A percentile compares a stretch with the other conserved stretches of the same genome.
Evolutionary conservation across 1,284 basidiomycete genomes (phyloP).

Genomic region (Sphaerobolus stellatus): DNA sequence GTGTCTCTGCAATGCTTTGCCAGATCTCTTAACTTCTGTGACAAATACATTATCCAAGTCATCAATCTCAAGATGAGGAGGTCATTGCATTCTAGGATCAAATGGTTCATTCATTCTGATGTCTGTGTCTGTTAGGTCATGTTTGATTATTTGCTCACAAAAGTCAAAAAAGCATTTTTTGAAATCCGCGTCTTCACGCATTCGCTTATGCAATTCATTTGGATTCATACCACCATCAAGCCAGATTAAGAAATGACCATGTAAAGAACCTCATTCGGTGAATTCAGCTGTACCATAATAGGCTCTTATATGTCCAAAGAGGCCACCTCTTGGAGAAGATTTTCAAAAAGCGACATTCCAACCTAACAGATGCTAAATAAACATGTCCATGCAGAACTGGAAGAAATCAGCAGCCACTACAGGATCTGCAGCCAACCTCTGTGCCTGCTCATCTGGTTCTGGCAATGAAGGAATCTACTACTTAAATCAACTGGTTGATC

Average conservation of each 20-base stretch:
- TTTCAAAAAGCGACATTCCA: slow-evolving; percentile 13
- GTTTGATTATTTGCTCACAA: too few species aligned
- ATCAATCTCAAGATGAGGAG: slow-evolving; percentile 3
- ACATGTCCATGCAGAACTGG: slow-evolving; percentile 14
- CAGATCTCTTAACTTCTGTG: slow-evolving; percentile 16
- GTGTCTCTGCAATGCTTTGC: slow-evolving; percentile 20
- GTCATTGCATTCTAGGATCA: slow-evolving; percentile 8
- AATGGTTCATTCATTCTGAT: too few species aligned
- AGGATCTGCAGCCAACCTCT: slow-evolving; percentile 12
- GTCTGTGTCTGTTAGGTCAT: too few species aligned
- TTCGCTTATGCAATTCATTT: slow-evolving; percentile 12
- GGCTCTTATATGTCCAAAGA: slow-evolving; percentile 15
- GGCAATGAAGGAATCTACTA: slow-evolving; percentile 4
- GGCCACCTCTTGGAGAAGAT: slow-evolving; percentile 12
- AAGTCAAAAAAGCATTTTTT: too few species aligned
- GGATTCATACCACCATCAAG: slow-evolving; percentile 19
- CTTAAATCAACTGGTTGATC: slow-evolving; percentile 9
- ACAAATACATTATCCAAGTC: slow-evolving; percentile 15
- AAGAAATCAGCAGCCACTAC: slow-evolving; percentile 19
- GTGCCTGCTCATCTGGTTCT: background rate
- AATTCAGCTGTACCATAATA: slow-evolving; percentile 16
- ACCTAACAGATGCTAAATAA: slow-evolving; percentile 17
- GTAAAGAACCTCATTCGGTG: slow-evolving; percentile 14
- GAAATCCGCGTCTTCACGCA: slow-evolving; percentile 7
- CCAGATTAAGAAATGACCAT: slow-evolving; percentile 22